phyloP scores from a whole-genome alignment of 495 filamentous ascomycete species.

The Poronia punctata region DNA sequence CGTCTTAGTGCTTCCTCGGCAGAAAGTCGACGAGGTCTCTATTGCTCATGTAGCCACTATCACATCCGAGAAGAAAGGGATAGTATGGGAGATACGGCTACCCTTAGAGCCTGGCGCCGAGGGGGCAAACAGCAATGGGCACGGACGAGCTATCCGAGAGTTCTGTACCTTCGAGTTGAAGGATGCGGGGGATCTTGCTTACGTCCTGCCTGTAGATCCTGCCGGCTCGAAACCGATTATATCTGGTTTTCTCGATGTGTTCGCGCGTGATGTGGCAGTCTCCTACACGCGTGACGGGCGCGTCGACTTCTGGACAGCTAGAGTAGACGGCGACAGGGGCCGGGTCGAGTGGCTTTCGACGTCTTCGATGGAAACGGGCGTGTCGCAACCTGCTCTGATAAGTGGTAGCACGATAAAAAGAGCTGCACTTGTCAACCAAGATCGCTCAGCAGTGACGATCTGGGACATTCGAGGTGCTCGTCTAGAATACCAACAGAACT shows the following conservation, averaged over 20 bases:
- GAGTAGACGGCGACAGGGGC: constrained; percentile 49
- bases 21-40: constrained; percentile 43
- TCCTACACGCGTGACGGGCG: constrained; percentile 74
- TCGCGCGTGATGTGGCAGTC: constrained; percentile 80
- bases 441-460: constrained; percentile 73
- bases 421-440: constrained; percentile 70
- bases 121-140: constrained; percentile 25
- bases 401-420: constrained; percentile 85
- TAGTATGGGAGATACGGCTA: constrained; percentile 75
- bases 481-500: constrained; percentile 73
- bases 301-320: constrained; percentile 80
- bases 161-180: constrained; percentile 70
- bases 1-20: constrained; percentile 67
- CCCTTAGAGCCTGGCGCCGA: constrained; percentile 28
- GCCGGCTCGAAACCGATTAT: constrained; percentile 64
- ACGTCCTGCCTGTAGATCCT: constrained; percentile 84
- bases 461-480: constrained; percentile 82
- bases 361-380: constrained; percentile 73
- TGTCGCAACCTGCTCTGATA: constrained; percentile 65
- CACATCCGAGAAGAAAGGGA: constrained; percentile 71
- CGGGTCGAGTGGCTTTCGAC: constrained; percentile 79
- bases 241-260: constrained; percentile 80
- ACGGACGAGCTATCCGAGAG: constrained; percentile 45
- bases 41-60: constrained; percentile 72
- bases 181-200: constrained; percentile 65